These are phyloP conservation scores for Fonsecaea pedrosoi DNA, from an alignment of 2,329 filamentous ascomycete genomes.

Conservation along the genomic window DNA sequence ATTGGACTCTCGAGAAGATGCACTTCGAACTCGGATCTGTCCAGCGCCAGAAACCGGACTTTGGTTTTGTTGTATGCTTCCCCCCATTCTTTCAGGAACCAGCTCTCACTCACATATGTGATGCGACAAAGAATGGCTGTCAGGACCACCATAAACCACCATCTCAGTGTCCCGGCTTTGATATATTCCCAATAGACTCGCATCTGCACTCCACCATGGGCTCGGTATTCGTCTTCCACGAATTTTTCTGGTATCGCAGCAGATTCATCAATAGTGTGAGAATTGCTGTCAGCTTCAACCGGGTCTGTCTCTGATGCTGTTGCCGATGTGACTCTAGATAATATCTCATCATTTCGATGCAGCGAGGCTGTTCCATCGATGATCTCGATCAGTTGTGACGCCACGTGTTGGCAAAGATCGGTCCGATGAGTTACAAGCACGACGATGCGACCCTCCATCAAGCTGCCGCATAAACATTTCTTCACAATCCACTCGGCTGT, in stretches of 20 bases:
- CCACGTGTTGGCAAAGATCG: conserved; percentile 74
- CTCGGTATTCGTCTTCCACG: conserved; percentile 77
- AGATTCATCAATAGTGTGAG: conserved; percentile 43
- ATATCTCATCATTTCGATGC: conserved; percentile 54
- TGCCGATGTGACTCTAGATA: conserved; percentile 49
- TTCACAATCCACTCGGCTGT: conserved; percentile 68
- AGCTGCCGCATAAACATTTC: conserved; percentile 62
- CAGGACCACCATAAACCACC: conserved; percentile 72
- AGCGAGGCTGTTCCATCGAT: conserved; percentile 62
- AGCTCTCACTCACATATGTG: conserved; percentile 70
- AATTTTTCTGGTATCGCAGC: conserved; percentile 73
- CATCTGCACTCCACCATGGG: conserved; percentile 75
- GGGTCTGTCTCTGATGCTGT: conserved; percentile 45
- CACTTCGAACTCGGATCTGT: conserved; percentile 30
- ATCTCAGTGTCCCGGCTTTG: conserved; percentile 75
- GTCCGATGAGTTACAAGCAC: conserved; percentile 70
- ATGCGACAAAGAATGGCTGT: conserved; percentile 67
- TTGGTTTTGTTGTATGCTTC: conserved; percentile 67
- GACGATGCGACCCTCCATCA: conserved; percentile 61
- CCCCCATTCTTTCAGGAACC: conserved; percentile 88
- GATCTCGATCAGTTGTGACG: conserved; percentile 76
- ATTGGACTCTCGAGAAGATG: conserved; percentile 40
- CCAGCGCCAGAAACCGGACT: conserved; percentile 41
- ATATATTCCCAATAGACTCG: conserved; percentile 85
- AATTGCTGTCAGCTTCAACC: conserved; percentile 33